Percentiles rank a stretch among this genome's conserved stretches.
Conservation (phyloP, 1,139 yeast genomes). For the Geotrichum aggregatum region DNA sequence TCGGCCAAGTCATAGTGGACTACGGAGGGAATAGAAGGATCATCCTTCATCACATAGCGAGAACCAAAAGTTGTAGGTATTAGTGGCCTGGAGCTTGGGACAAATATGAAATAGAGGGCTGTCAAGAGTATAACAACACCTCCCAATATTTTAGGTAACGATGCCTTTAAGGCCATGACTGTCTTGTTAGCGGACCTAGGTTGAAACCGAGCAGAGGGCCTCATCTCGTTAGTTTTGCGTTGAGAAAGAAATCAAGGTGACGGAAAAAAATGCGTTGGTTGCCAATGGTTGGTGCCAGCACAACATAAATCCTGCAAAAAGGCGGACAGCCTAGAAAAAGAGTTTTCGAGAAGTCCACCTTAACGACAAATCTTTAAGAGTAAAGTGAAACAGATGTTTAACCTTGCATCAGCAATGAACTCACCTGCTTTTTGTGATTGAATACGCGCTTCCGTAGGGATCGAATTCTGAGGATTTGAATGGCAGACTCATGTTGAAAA, state of each 20-base stretch:
- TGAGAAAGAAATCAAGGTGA: not conserved
- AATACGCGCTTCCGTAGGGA: conserved; percentile 19
- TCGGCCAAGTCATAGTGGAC: conserved; percentile 53
- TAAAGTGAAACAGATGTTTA: not conserved
- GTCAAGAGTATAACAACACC: not conserved
- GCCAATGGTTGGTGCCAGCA: not conserved
- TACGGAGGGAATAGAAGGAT: conserved; percentile 40
- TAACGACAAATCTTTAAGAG: not conserved
- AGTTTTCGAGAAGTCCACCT: not conserved
- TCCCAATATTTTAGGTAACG: conserved; percentile 7
- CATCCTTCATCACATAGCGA: conserved; percentile 26
- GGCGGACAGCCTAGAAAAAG: not conserved
- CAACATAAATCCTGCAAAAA: not conserved
- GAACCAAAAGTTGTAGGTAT: conserved; percentile 9
- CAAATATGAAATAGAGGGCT: conserved; percentile 9
- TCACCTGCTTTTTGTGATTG: conserved; percentile 15
- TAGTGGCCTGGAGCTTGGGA: conserved; percentile 5
- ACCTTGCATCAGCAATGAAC: conserved; percentile 1
- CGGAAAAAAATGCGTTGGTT: not conserved
- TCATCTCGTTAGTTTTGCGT: not conserved
- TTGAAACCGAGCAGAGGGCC: conserved; percentile 12
- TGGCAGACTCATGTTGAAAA: conserved; percentile 30
- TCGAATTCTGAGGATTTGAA: conserved; percentile 33
- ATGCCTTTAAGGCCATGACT: not conserved
- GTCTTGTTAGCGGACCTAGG: conserved; percentile 9